Base-by-base conservation (phyloP, 176 grass and related monocot genomes). In the Oryza longistaminata region DNA sequence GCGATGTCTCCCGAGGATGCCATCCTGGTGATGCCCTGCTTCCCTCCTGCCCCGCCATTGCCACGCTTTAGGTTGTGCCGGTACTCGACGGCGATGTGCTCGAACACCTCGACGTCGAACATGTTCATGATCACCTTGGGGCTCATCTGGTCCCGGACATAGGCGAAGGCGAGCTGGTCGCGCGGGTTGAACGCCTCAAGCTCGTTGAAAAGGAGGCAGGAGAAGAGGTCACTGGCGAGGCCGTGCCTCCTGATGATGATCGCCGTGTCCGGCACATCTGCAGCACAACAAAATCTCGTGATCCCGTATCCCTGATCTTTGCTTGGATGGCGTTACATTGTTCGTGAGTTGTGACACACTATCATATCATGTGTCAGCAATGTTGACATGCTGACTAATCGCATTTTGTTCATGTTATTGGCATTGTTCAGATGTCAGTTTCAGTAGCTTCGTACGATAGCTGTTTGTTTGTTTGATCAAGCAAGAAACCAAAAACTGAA, bases 231-330 rank as follows among this genome's bases (percentile, higher is more conserved):
- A 71, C 88, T 91, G 6, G 67, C 67, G 15, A 92, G 21, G 50
- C 86, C 83, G 68, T 99, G 92, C 75, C 86, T 94, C 84, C 93
- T 61, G 62, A 99, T 78, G 81, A 99, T 99, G n/a, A 99, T 80
- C 43, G 97, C 97, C 26, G 93, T 92, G 80, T 99, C 97, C 7
- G 97, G 93, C 75, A 99, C 97, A 80, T 99, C 93, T 96, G 89
- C 26, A 79, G 2, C 77, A 68, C 22, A 39, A 10, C 21, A 64
- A 75, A 49, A 7, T 35, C 34, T 35, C 3, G 34, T 35, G 34
- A 26, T 11, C 33, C 53, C 53, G n/a, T 67, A 35, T 35, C 34
- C 34, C 34, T 35, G 55, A 53, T 76, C 3, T 13, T 66, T 68
- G 31, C 31, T 19, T 15, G 7, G 5, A 25, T 11, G 60, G 60